These are phyloP conservation scores for Hyaloscypha finlandica DNA, from an alignment of 495 filamentous ascomycete genomes.

Conservation along the genomic window DNA sequence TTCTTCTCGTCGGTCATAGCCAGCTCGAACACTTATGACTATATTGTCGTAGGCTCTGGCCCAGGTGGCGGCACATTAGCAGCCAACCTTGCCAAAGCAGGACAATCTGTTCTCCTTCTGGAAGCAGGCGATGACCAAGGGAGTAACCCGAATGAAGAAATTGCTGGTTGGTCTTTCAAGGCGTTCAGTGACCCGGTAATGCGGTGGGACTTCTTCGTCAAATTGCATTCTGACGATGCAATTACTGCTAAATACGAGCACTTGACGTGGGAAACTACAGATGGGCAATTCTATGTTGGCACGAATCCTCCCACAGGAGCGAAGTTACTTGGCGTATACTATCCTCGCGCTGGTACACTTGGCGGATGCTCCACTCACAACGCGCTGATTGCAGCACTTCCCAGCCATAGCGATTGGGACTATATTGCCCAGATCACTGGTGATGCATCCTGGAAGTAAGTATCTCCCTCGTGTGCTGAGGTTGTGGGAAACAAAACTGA, in stretches of 20 bases:
- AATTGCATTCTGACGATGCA: conserved; percentile 45
- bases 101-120: conserved; percentile 59
- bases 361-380: conserved; percentile 51
- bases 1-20: not conserved
- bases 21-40: conserved; percentile 51
- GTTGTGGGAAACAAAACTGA: not conserved
- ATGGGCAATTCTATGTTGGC: conserved; percentile 43
- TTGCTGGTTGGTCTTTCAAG: not conserved
- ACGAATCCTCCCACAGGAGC: conserved; percentile 44
- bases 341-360: conserved; percentile 48
- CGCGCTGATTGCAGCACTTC: conserved; percentile 43
- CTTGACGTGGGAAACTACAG: conserved; percentile 44
- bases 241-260: conserved; percentile 43
- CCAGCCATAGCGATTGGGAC: conserved; percentile 48
- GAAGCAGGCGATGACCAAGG: conserved; percentile 67
- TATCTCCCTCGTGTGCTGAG: not conserved
- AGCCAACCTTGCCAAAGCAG: conserved; percentile 59
- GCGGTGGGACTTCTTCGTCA: conserved; percentile 52
- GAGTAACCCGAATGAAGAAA: conserved; percentile 26
- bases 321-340: conserved; percentile 43
- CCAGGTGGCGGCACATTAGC: conserved; percentile 66
- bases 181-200: conserved; percentile 32
- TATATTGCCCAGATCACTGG: conserved; percentile 42
- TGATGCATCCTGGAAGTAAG: conserved; percentile 40
- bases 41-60: conserved; percentile 66